Percentiles rank a stretch among this genome's conserved stretches.
Evolutionary conservation across 208 protist species (phyloP).

Genomic region (Phytomonas francai): DNA sequence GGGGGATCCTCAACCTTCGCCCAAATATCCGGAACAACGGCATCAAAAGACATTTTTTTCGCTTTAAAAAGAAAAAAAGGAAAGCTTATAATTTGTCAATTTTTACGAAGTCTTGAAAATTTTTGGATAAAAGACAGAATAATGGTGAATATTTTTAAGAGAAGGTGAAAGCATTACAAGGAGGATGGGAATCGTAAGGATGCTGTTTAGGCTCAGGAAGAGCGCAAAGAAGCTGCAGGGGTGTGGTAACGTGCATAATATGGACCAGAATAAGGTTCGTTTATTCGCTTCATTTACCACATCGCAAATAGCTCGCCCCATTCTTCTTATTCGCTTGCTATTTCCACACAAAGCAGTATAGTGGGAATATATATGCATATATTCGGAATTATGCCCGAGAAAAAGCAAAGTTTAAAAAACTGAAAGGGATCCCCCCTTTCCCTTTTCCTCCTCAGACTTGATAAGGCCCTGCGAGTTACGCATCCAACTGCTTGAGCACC

Average conservation of each 20-base stretch:
- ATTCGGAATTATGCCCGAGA: not conserved
- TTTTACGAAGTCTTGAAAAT: too few species aligned
- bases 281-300: not conserved
- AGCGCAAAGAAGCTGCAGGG: not conserved
- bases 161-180: not conserved
- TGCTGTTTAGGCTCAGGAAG: not conserved
- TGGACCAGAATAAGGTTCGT: not conserved
- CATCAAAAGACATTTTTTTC: slow-evolving; percentile 13
- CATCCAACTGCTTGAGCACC: not conserved
- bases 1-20: slow-evolving; percentile 17
- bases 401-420: not conserved
- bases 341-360: not conserved
- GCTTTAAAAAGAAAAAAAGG: too few species aligned
- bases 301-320: not conserved
- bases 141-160: too few species aligned
- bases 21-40: slow-evolving; percentile 16
- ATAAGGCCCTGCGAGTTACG: not conserved
- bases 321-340: not conserved
- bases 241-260: not conserved
- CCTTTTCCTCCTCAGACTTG: not conserved
- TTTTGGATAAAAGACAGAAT: too few species aligned
- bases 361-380: not conserved
- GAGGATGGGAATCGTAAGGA: not conserved
- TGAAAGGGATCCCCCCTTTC: not conserved
- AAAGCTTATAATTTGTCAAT: too few species aligned